A percentile compares a stretch with the other conserved stretches of the same genome.
phyloP scores from a whole-genome alignment of 306 rosid species.

The Canavalia gladiata region DNA sequence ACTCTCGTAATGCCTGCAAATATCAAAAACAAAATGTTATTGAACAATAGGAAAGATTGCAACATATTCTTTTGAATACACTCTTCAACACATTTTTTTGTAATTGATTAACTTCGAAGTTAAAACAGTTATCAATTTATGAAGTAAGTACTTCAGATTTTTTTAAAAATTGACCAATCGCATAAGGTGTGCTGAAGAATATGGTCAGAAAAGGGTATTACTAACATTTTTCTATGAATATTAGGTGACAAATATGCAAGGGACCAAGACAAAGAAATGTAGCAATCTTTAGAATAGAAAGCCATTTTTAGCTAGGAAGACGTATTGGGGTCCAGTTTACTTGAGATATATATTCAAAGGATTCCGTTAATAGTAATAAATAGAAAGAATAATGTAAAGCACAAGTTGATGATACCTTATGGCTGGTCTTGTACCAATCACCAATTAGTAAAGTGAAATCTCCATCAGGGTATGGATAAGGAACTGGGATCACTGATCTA shows the following conservation, averaged over 20 bases:
- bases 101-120: too few relatives aligned
- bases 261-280: not conserved
- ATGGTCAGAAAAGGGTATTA: too few relatives aligned
- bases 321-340: not conserved
- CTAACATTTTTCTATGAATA: not conserved
- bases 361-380: not conserved
- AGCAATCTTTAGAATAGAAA: not conserved
- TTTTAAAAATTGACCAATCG: too few relatives aligned
- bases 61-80: too few relatives aligned
- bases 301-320: not conserved
- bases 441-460: slow-evolving; percentile 90
- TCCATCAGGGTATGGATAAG: slow-evolving; percentile 81
- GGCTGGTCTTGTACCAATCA: slow-evolving; percentile 87
- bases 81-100: too few relatives aligned
- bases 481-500: slow-evolving; percentile 82
- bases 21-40: slow-evolving; percentile 15
- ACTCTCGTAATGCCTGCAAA: slow-evolving; percentile 65
- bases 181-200: too few relatives aligned
- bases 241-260: slow-evolving; percentile 14
- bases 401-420: slow-evolving; percentile 63
- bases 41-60: too few relatives aligned
- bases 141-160: too few relatives aligned
- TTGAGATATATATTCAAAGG: slow-evolving; percentile 1
- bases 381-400: slow-evolving; percentile 5
- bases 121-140: too few relatives aligned